Conservation (phyloP, 78 protist species). For the Cavenderia fasciculata region DNA sequence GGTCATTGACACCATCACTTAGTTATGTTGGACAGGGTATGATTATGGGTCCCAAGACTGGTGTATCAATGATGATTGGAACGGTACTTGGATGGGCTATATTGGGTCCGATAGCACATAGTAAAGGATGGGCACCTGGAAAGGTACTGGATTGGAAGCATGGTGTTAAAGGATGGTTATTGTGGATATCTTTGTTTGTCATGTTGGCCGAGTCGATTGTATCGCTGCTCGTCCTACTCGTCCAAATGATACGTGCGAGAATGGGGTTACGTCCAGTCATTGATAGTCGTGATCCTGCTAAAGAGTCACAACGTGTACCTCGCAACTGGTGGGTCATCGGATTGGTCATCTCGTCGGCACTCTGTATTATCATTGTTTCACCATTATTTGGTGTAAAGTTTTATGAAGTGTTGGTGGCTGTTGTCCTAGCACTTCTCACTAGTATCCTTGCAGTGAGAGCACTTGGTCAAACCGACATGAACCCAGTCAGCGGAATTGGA, state of each 20-base stretch:
- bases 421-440: constrained; percentile 59
- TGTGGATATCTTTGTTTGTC: constrained; percentile 87
- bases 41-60: constrained; percentile 90
- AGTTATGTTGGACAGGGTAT: constrained; percentile 88
- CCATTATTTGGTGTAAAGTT: constrained; percentile 26
- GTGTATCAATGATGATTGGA: constrained; percentile 75
- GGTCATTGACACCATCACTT: constrained; percentile 84
- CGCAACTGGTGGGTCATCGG: constrained; percentile 82
- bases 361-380: constrained; percentile 29
- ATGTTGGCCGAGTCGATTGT: constrained; percentile 83
- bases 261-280: neutral
- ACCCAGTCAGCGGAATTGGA: constrained; percentile 89
- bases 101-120: constrained; percentile 84
- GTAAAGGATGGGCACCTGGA: constrained; percentile 67
- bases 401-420: constrained; percentile 54
- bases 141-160: neutral
- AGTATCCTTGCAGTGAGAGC: constrained; percentile 87
- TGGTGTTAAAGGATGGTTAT: constrained; percentile 80
- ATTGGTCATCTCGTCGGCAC: constrained; percentile 45
- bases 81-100: constrained; percentile 85
- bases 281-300: constrained; percentile 52
- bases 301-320: constrained; percentile 73
- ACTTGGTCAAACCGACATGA: constrained; percentile 86
- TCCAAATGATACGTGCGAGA: neutral
- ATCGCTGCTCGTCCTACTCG: constrained; percentile 15